Evolutionary conservation across 805 yeast species (phyloP), one percentile per base, ranked within the genome.

Genomic region (Helenozyma baotianmanensis): DNA sequence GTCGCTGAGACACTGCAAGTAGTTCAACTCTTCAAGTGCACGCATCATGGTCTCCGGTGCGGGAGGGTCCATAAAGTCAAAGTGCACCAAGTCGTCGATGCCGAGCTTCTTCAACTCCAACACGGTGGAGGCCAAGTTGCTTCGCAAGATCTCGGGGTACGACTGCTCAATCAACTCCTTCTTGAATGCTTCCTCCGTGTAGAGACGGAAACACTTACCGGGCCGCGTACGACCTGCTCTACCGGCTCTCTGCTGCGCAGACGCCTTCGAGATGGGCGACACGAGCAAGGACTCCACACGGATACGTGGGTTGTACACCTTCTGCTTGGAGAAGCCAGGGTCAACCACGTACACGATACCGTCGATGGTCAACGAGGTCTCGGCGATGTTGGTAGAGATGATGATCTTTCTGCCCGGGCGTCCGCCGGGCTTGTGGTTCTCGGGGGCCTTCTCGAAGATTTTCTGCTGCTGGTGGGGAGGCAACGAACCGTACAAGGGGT

Each of bases 21-120:
- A 92, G 55, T 92, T 89, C 51, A 90, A 72, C 59, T 90, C 98
- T 60, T 90, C 98, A 42, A 90, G 68, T 0, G 97, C 97, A 57
- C 98, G 75, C 98, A 92, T 92, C 98, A 90, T 92, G 6, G 98
- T 92, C 61, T 90, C 98, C 8, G 98, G 98, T 2, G 97, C 97
- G 10, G 98, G 98, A 6, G 98, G 97, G 55, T 90, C 98, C 95
- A 90, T 90, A 56, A 92, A 90, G 58, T 92, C 98, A 54, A 90
- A 90, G 62, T 90, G 97, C 24, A 92, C 98, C 52, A 90, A 75
- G 63, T 90, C 97, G 55, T 92, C 95, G 43, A 90, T 75, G 10
- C 97, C 97, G 43, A 92, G 74, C 61, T 92, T 92, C 58, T 92
- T 92, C 60, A 90, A 71, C 57, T 92, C 95, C 43, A 90, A 65